Percentiles rank a stretch among this genome's conserved stretches.
phyloP scores from a whole-genome alignment of 2,329 filamentous ascomycete species.

The Curvularia verruculosa region DNA sequence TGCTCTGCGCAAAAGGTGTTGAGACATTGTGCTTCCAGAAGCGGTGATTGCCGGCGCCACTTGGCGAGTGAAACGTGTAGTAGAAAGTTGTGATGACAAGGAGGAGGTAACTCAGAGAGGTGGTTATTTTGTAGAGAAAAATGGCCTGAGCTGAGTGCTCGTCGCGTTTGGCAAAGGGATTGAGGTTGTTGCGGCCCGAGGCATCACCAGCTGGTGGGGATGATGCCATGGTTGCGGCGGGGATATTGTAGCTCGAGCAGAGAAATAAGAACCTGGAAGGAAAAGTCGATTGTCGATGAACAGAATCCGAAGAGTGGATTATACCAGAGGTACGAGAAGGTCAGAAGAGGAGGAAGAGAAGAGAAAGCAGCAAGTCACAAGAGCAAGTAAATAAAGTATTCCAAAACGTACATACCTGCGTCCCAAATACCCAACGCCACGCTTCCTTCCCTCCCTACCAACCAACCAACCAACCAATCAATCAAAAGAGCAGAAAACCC shows the following conservation, averaged over 20 bases:
- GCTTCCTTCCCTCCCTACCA: neutral
- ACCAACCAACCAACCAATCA: too few relatives aligned
- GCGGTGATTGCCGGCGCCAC: constrained; percentile 62
- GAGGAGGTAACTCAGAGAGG: constrained; percentile 75
- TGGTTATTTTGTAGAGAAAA: constrained; percentile 76
- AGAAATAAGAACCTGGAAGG: neutral
- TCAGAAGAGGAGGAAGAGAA: neutral
- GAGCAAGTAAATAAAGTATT: neutral
- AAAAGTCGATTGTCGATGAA: neutral
- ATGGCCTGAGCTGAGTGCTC: constrained; percentile 67
- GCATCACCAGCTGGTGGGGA: neutral
- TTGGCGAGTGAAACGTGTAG: constrained; percentile 71
- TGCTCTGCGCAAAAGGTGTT: constrained; percentile 79
- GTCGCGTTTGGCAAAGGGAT: constrained; percentile 77
- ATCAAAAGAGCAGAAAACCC: neutral
- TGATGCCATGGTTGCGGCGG: constrained; percentile 3
- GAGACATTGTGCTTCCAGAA: constrained; percentile 78
- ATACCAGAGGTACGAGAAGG: neutral
- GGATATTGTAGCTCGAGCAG: neutral
- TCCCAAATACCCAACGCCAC: neutral
- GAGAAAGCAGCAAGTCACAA: neutral
- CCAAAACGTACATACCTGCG: neutral
- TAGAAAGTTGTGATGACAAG: constrained; percentile 74
- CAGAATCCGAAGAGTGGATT: neutral
- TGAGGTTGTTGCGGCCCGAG: constrained; percentile 58